A percentile compares a stretch with the other conserved stretches of the same genome.
Evolutionary conservation across 306 rosid genomes (phyloP).

Genomic region (Quercus mongolica): DNA sequence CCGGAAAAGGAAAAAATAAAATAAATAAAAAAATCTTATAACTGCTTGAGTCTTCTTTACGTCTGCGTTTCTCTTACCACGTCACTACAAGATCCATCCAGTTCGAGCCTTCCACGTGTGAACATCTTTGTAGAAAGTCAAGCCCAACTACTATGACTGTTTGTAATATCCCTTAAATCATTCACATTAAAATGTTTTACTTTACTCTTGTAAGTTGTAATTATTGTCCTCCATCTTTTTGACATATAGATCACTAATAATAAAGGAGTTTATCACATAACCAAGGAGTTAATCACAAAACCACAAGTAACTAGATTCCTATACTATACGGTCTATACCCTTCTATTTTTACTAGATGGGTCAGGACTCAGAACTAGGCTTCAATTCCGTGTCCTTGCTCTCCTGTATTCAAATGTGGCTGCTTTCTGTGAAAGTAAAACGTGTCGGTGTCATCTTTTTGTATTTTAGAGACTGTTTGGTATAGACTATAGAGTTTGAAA

Average conservation of each 20-base stretch:
- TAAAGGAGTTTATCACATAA: too few species aligned
- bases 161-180: too few species aligned
- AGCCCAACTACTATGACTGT: slow-evolving; percentile 5
- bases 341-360: too few species aligned
- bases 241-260: too few species aligned
- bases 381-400: not conserved
- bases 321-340: not conserved
- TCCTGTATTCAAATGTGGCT: slow-evolving; percentile 9
- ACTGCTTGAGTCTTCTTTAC: slow-evolving; percentile 32
- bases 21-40: too few species aligned
- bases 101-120: slow-evolving; percentile 21
- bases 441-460: slow-evolving; percentile 32
- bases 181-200: too few species aligned
- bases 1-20: too few species aligned
- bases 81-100: not conserved
- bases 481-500: too few species aligned
- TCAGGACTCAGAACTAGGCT: not conserved
- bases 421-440: slow-evolving; percentile 34
- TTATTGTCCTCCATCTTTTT: too few species aligned
- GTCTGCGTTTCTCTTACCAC: slow-evolving; percentile 13
- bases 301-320: not conserved
- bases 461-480: too few species aligned
- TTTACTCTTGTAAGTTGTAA: too few species aligned
- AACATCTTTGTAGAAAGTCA: slow-evolving; percentile 12
- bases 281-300: too few species aligned